Evolutionary conservation across 2,329 filamentous ascomycete genomes (phyloP).

Genomic region (Thermochaetoides dissita): DNA sequence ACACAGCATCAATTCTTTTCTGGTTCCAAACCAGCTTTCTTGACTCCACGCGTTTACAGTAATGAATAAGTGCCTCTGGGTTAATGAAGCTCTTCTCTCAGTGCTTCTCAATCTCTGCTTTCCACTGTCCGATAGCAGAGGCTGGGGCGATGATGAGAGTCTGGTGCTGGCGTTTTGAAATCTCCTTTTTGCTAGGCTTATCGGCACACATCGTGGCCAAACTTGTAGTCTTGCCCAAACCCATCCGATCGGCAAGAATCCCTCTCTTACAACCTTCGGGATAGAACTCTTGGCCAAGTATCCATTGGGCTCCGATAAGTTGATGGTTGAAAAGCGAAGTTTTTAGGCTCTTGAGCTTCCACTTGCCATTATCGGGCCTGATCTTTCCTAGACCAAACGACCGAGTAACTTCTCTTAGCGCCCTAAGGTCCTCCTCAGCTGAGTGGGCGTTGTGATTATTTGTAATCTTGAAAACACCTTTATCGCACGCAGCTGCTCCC

Average conservation of each 20-base stretch:
- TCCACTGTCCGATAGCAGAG: constrained; percentile 19
- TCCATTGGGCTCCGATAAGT: constrained; percentile 4
- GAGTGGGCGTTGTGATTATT: not conserved
- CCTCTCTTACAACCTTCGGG: constrained; percentile 28
- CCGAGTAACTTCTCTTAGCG: not conserved
- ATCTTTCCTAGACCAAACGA: constrained; percentile 1
- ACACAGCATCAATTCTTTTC: not conserved
- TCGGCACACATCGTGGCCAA: constrained; percentile 23
- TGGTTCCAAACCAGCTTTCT: too few relatives aligned
- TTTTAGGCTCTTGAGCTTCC: constrained; percentile 3
- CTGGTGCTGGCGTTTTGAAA: constrained; percentile 20
- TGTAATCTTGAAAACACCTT: not conserved
- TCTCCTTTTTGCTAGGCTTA: constrained; percentile 25
- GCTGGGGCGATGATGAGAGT: constrained; percentile 23
- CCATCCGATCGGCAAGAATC: constrained; percentile 49
- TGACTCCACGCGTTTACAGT: not conserved
- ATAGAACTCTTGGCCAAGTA: constrained; percentile 3
- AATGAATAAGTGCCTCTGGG: constrained; percentile 9
- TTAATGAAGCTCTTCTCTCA: not conserved
- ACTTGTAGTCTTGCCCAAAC: constrained; percentile 50
- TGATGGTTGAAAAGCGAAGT: constrained; percentile 3
- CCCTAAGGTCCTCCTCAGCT: not conserved
- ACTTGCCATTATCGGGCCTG: not conserved
- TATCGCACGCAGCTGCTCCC: not conserved
- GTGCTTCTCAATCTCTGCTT: constrained; percentile 16